Evolutionary conservation across 2,329 filamentous ascomycete genomes (phyloP).

Genomic region (Dryadomyces quercus-mongolicae): DNA sequence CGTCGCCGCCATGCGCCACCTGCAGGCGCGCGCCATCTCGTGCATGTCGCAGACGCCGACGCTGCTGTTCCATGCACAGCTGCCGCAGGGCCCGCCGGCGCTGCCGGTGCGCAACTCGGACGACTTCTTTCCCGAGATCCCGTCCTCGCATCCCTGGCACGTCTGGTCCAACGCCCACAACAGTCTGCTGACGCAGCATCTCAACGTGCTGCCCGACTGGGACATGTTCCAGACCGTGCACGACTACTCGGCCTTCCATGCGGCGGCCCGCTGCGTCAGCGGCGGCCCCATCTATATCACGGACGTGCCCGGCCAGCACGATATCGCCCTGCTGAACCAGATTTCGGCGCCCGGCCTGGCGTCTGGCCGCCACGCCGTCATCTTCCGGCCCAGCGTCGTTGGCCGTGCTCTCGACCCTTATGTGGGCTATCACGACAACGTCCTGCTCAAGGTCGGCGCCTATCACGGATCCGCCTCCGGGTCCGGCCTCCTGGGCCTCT

Average conservation of each 20-base stretch:
- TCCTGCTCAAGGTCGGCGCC: constrained; percentile 64
- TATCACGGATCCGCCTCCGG: constrained; percentile 58
- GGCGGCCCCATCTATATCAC: constrained; percentile 94
- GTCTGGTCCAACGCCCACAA: constrained; percentile 92
- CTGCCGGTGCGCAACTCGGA: constrained; percentile 76
- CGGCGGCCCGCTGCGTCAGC: constrained; percentile 76
- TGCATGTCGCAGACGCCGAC: constrained; percentile 93
- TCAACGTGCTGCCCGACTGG: constrained; percentile 80
- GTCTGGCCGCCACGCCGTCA: constrained; percentile 52
- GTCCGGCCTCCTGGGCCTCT: constrained; percentile 67
- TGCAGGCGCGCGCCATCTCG: constrained; percentile 67
- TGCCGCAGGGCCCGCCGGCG: constrained; percentile 62
- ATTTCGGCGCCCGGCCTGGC: constrained; percentile 66
- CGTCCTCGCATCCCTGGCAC: constrained; percentile 82
- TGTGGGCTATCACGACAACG: constrained; percentile 58
- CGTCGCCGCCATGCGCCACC: constrained; percentile 63
- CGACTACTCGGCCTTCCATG: constrained; percentile 70
- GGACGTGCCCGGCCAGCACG: constrained; percentile 72
- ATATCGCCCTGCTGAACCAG: constrained; percentile 61
- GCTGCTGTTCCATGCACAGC: constrained; percentile 72
- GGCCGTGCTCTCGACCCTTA: constrained; percentile 67
- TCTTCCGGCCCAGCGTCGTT: constrained; percentile 64
- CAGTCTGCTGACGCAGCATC: constrained; percentile 64
- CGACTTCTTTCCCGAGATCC: constrained; percentile 80
- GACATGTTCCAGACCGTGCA: constrained; percentile 58